A percentile compares a stretch with the other conserved stretches of the same genome.
These are phyloP conservation scores for Cercophora sp. DNA, from an alignment of 495 filamentous ascomycete species.

Conservation along the genomic window DNA sequence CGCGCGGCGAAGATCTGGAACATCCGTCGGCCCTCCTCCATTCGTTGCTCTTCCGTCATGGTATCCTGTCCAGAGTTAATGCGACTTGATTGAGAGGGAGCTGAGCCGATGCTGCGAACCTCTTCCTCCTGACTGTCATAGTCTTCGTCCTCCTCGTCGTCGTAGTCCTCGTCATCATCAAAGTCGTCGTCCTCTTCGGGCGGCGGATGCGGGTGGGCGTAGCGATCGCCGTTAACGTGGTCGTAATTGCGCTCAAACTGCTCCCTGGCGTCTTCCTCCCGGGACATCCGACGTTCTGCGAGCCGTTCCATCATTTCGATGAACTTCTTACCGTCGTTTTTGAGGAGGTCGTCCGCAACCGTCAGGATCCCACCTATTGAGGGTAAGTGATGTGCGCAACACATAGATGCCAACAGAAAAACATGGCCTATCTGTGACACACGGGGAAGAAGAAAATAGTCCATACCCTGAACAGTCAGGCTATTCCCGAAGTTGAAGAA, in stretches of 20 bases:
- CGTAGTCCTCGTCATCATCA: constrained; percentile 61
- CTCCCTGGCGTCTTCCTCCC: constrained; percentile 85
- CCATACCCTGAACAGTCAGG: constrained; percentile 92
- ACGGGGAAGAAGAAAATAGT: too few species aligned
- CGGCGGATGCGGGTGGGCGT: constrained; percentile 46
- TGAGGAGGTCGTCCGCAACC: constrained; percentile 94
- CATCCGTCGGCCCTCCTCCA: constrained; percentile 98
- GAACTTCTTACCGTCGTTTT: constrained; percentile 99
- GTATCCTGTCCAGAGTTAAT: constrained; percentile 63
- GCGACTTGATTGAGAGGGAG: constrained; percentile 3
- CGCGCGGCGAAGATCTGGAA: constrained; percentile 99
- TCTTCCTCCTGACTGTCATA: constrained; percentile 89
- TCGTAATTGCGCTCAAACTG: constrained; percentile 61
- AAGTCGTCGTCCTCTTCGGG: constrained; percentile 70
- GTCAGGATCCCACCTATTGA: constrained; percentile 91
- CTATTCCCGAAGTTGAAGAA: constrained; percentile 98
- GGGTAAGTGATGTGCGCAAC: constrained; percentile 43
- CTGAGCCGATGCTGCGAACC: constrained; percentile 18
- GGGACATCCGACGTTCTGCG: constrained; percentile 92
- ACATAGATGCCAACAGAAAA: too few species aligned
- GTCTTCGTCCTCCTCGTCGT: constrained; percentile 83
- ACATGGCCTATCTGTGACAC: too few species aligned
- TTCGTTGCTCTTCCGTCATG: constrained; percentile 96
- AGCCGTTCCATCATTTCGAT: constrained; percentile 99
- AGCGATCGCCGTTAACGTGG: constrained; percentile 42